Base-by-base conservation (phyloP, 1,139 yeast genomes). In the Protomyces gravidus region DNA sequence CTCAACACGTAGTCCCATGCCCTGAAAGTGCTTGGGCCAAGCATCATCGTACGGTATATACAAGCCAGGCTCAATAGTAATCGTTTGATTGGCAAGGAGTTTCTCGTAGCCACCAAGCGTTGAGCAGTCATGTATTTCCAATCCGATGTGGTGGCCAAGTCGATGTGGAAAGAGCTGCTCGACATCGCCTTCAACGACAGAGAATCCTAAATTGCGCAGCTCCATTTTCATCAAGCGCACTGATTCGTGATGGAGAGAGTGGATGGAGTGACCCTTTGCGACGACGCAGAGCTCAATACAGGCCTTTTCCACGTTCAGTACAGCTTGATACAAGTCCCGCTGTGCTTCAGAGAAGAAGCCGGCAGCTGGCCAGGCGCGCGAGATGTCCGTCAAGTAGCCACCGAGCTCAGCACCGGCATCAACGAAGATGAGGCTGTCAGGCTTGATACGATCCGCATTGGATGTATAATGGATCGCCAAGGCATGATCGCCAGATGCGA, bases 321-420 rank as follows among this genome's bases (percentile, higher is more conserved):
- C 96, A 1, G 92, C 95, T 67, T 87, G 86, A 70, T 94, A 94
- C 33, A 94, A 73, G 64, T 92, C 98, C 50, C 77, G 78, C 72
- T 94, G 98, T 1, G 96, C 83, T 2, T 75, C 81, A 1, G 86
- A 73, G 70, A 92, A 94, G 55, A 81, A 81, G 0, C 81, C 80
- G 36, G 80, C 79, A 57, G 85, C 86, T 9, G 99, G 98, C 97
- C 98, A 94, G 0, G 97, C 86, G 65, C 98, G 78, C 1, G 97
- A 89, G 50, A 94, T 92, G 71, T 94, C 99, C 1, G 97, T 85
- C 69, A 96, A 85, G 72, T 94, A 94, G 0, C 97, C 97, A 28
- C 97, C 98, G 46, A 85, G 73, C 62, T 88, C 65, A 4, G 97
- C 99, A 0, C 96, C 95, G 2, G 98, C 98, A 72, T 94, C 99